phyloP scores from a whole-genome alignment of 1,284 basidiomycete genomes.

The Cryptococcus neoformans region DNA sequence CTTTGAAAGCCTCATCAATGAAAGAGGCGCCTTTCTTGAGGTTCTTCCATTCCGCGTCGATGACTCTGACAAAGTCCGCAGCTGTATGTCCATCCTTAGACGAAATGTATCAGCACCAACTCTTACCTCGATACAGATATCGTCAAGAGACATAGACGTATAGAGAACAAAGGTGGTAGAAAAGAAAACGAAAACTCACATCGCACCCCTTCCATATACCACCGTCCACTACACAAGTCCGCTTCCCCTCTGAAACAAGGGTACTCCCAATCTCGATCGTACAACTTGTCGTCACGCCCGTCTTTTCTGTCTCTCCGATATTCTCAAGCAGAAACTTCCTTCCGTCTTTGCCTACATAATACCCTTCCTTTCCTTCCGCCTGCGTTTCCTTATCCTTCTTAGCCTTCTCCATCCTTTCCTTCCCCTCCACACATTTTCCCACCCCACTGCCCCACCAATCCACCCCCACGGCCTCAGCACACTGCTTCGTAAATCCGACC shows the following conservation, averaged over 20 bases:
- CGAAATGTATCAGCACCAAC: background rate
- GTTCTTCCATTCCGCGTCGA: slow-evolving; percentile 61
- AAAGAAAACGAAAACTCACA: slow-evolving; percentile 53
- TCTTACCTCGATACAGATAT: background rate
- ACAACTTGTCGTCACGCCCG: slow-evolving; percentile 76
- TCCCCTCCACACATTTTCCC: slow-evolving; percentile 49
- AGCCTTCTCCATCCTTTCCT: slow-evolving; percentile 58
- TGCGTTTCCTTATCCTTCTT: slow-evolving; percentile 3
- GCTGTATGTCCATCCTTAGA: slow-evolving; percentile 67
- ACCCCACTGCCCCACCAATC: slow-evolving; percentile 42
- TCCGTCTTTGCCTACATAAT: slow-evolving; percentile 30
- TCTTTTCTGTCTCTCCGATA: slow-evolving; percentile 52
- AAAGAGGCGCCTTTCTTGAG: slow-evolving; percentile 13
- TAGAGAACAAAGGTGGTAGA: background rate
- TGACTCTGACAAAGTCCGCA: slow-evolving; percentile 71
- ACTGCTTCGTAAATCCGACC: slow-evolving; percentile 62
- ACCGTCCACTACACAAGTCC: slow-evolving; percentile 70
- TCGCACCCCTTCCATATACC: slow-evolving; percentile 75
- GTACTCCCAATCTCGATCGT: slow-evolving; percentile 67
- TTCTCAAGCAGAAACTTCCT: slow-evolving; percentile 59
- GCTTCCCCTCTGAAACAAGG: slow-evolving; percentile 44
- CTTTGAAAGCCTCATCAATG: background rate
- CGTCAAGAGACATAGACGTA: background rate
- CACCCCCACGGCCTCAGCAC: slow-evolving; percentile 58
- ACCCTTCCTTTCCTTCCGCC: slow-evolving; percentile 3